Evolutionary conservation across 2,329 filamentous ascomycete genomes (phyloP).

Genomic region (Talaromyces sp.): DNA sequence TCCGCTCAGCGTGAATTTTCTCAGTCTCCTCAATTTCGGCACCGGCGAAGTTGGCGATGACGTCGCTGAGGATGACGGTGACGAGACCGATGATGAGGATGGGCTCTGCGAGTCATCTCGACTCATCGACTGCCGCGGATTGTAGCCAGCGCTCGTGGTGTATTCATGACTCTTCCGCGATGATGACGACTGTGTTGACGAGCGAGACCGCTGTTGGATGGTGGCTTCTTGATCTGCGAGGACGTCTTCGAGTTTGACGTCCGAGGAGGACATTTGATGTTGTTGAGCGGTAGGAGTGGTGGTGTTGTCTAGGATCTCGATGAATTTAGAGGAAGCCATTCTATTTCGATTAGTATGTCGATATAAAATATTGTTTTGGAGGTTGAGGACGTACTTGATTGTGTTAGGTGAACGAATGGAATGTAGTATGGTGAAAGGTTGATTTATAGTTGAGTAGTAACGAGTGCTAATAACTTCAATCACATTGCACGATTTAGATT

Average conservation of each 20-base stretch:
- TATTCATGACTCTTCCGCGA: conserved; percentile 21
- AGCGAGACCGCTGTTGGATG: conserved; percentile 29
- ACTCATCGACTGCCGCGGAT: not conserved
- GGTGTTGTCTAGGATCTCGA: conserved; percentile 39
- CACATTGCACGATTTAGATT: not conserved
- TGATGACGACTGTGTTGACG: conserved; percentile 35
- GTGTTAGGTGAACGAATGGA: not conserved
- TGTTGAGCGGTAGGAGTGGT: conserved; percentile 21
- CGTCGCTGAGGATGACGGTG: not conserved
- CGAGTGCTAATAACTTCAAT: not conserved
- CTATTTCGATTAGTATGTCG: conserved; percentile 1
- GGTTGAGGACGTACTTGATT: not conserved
- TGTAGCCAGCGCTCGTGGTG: not conserved
- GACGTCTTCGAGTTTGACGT: conserved; percentile 44
- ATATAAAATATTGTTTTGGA: no score
- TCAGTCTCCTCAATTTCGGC: not conserved
- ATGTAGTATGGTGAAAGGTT: not conserved
- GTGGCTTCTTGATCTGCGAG: conserved; percentile 40
- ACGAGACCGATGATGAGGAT: not conserved
- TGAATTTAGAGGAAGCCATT: conserved; percentile 42
- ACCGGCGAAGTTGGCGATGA: not conserved
- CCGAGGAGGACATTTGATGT: conserved; percentile 36
- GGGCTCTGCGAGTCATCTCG: conserved; percentile 1
- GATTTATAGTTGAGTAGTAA: not conserved
- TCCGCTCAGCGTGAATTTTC: not conserved